Evolutionary conservation across 2,329 filamentous ascomycete genomes (phyloP), one percentile per base, ranked within the genome.

Genomic region (Coleophoma cylindrospora): DNA sequence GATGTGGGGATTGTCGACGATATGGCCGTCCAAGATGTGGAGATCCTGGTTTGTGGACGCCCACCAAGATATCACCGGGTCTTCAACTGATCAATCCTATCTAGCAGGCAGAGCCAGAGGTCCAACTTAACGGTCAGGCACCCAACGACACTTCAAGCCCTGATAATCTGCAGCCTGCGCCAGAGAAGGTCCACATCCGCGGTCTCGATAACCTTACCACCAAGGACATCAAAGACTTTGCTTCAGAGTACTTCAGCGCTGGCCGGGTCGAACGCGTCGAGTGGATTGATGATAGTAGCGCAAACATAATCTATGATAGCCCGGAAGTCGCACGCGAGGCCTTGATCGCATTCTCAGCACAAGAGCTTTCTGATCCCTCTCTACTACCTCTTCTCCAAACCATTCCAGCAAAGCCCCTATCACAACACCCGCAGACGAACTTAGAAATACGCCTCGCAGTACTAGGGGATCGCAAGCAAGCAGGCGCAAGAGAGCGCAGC

Each of bases 281-380:
- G 70, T 99, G 94, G 94, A 90, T 99, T 57, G 89, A 97, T 66
- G 94, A 99, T 68, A 84, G 82, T 7, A 92, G 90, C 0, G 89
- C 90, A 54, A 97, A 97, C 65, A 74, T 96, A 48, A 69, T 95
- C 47, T 97, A 94, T 70, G 73, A 70, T 37, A 76, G 76, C 7
- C 73, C 81, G 13, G 64, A 68, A 21, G 64, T 67, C 7, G 81
- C 81, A 2, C 70, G 73, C 15, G 74, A 80, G 43, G 83, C 81
- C 15, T 68, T 86, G 17, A 61, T 70, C 22, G 73, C 79, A 7
- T 72, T 86, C 27, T 71, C 75, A 50, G 69, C 71, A 15, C 40
- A 53, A 12, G 59, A 80, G 55, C 68, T 83, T 52, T 65, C 73
- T 53, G 79, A 86, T 47, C 61, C 72, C 21, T 73, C 77, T 1